Conservation (phyloP, 768 basidiomycete species). For the Hypsizygus marmoreus region DNA sequence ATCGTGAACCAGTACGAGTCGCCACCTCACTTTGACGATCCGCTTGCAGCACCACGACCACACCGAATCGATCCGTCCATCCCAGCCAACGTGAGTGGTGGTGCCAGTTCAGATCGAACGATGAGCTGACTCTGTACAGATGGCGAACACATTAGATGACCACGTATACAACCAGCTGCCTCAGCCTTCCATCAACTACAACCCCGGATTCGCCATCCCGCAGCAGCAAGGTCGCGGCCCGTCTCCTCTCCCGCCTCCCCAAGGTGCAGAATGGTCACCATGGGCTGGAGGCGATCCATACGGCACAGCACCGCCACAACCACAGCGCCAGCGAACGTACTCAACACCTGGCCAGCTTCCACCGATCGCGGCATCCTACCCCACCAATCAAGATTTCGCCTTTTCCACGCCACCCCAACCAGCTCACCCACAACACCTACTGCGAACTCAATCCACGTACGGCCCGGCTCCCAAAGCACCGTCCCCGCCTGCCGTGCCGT, state of each 20-base stretch:
- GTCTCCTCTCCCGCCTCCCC: conserved; percentile 27
- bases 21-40: conserved; percentile 52
- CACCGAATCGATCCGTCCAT: conserved; percentile 61
- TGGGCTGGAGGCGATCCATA: conserved; percentile 20
- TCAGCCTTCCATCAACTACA: conserved; percentile 23
- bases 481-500: conserved; percentile 32
- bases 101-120: conserved; percentile 2
- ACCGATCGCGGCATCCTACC: conserved; percentile 18
- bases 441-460: conserved; percentile 48
- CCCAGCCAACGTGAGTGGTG: conserved; percentile 60
- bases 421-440: conserved; percentile 38
- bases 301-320: conserved; percentile 1
- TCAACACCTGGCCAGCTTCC: conserved; percentile 20
- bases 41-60: conserved; percentile 67
- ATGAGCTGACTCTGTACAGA: conserved; percentile 39
- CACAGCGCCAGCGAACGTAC: background rate
- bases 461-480: conserved; percentile 50
- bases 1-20: conserved; percentile 35
- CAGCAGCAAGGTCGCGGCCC: conserved; percentile 16
- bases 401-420: conserved; percentile 48
- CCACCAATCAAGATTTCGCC: conserved; percentile 42
- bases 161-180: conserved; percentile 45
- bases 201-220: conserved; percentile 29
- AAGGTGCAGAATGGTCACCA: conserved; percentile 24
- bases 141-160: conserved; percentile 64